These are phyloP conservation scores for Penicillium taxi DNA, from an alignment of 495 filamentous ascomycete species.

Conservation along the genomic window DNA sequence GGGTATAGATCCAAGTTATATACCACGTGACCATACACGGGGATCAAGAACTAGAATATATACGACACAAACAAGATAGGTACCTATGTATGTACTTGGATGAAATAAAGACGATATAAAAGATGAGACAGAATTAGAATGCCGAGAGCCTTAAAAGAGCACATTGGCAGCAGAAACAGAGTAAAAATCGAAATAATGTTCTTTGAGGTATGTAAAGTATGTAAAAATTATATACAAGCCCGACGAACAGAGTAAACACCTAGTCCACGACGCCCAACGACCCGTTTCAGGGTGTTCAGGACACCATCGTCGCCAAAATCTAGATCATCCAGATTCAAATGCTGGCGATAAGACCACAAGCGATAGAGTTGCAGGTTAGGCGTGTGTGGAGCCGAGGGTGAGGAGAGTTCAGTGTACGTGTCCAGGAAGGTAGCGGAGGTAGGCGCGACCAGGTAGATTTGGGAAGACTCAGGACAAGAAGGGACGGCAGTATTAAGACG, in stretches of 20 bases:
- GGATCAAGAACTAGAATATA: too few species aligned
- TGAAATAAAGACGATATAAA: too few species aligned
- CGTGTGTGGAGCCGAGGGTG: constrained; percentile 1
- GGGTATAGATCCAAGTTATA: too few species aligned
- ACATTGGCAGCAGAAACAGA: too few species aligned
- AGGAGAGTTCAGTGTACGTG: constrained; percentile 37
- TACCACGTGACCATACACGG: too few species aligned
- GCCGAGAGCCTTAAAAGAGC: too few species aligned
- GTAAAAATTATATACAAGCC: constrained; percentile 10
- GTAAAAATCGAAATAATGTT: too few species aligned
- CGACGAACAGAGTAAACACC: constrained; percentile 62
- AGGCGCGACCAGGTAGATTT: constrained; percentile 60
- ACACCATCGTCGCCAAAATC: constrained; percentile 84
- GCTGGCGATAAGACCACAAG: constrained; percentile 64
- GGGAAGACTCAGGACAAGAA: constrained; percentile 37
- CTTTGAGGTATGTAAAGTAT: too few species aligned
- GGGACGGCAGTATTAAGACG: constrained; percentile 48
- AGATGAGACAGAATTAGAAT: too few species aligned
- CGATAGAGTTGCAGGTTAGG: constrained; percentile 40
- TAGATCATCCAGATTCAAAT: constrained; percentile 88
- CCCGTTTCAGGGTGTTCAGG: constrained; percentile 59
- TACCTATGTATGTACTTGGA: too few species aligned
- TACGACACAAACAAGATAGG: too few species aligned
- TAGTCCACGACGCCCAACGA: constrained; percentile 74
- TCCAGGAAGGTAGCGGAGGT: constrained; percentile 65